phyloP scores from a whole-genome alignment of 169 alveolate genomes.

The Ichthyophthirius multifiliis region DNA sequence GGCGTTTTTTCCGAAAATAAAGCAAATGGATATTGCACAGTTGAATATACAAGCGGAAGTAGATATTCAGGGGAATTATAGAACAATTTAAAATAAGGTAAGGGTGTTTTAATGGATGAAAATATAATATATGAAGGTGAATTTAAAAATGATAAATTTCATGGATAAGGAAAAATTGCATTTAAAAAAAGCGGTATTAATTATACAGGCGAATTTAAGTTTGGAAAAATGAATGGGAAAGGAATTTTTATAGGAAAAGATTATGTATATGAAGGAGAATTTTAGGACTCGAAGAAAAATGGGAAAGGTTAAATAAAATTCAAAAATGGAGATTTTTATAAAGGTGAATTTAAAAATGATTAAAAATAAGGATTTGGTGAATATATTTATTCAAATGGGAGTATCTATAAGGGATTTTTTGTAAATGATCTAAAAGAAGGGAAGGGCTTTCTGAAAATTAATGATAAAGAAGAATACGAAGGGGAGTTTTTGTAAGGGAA shows the following conservation, averaged over 20 bases:
- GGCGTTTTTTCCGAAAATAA: slow-evolving; percentile 10
- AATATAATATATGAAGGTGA: slow-evolving; percentile 10
- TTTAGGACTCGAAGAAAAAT: not conserved
- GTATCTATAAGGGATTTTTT: not conserved
- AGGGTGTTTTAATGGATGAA: not conserved
- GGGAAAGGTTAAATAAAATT: not conserved
- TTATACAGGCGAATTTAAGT: not conserved
- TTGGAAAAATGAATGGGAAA: not conserved
- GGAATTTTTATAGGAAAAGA: not conserved
- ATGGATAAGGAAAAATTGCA: not conserved
- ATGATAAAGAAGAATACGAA: not conserved
- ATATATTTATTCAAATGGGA: not conserved
- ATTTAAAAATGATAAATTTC: slow-evolving; percentile 6
- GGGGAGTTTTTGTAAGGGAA: not conserved
- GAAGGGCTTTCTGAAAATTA: not conserved
- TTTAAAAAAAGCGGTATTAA: not conserved
- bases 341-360: not conserved
- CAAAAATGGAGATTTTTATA: not conserved
- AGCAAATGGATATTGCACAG: slow-evolving; percentile 24
- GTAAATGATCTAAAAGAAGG: not conserved
- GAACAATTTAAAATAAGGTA: not conserved
- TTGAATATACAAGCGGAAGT: slow-evolving; percentile 8
- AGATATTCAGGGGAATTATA: not conserved
- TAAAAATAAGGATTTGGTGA: not conserved
- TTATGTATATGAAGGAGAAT: slow-evolving; percentile 3